Evolutionary conservation across 768 basidiomycete genomes (phyloP).

Genomic region (Hypsizygus marmoreus): DNA sequence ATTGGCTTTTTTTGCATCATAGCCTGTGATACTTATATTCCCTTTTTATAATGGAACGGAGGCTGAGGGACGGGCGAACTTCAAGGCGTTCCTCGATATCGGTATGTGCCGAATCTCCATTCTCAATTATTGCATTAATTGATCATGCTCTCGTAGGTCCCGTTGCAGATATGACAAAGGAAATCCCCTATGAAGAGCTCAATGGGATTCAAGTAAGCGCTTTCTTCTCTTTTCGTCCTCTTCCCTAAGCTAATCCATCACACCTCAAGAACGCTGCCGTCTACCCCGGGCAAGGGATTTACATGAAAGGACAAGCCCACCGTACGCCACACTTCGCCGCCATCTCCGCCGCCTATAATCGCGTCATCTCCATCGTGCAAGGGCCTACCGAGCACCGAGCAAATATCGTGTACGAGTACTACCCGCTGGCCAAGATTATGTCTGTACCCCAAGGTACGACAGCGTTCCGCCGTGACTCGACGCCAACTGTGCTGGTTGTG

Average conservation of each 20-base stretch:
- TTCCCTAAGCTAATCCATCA: background rate
- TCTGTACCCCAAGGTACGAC: slow-evolving; percentile 33
- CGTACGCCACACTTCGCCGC: slow-evolving; percentile 28
- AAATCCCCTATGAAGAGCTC: slow-evolving; percentile 50
- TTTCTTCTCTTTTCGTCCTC: background rate
- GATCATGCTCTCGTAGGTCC: slow-evolving; percentile 35
- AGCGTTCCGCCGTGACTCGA: slow-evolving; percentile 41
- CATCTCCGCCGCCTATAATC: slow-evolving; percentile 30
- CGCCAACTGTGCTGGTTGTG: slow-evolving; percentile 34
- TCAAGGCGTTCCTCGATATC: slow-evolving; percentile 47
- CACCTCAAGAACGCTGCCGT: slow-evolving; percentile 37
- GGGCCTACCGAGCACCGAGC: slow-evolving; percentile 30
- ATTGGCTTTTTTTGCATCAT: too few species aligned
- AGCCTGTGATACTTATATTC: slow-evolving; percentile 40
- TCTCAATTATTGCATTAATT: too few species aligned
- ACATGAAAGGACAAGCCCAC: slow-evolving; percentile 45
- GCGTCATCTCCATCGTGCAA: slow-evolving; percentile 28
- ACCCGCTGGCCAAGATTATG: slow-evolving; percentile 38
- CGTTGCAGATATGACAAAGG: slow-evolving; percentile 40
- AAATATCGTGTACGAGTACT: slow-evolving; percentile 43
- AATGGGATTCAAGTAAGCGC: slow-evolving; percentile 40
- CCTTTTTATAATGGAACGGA: slow-evolving; percentile 55
- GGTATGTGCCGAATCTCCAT: too few species aligned
- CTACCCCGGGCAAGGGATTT: slow-evolving; percentile 39
- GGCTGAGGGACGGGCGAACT: slow-evolving; percentile 45